phyloP scores from a whole-genome alignment of 441 rosid genomes.

The Croton setiger region DNA sequence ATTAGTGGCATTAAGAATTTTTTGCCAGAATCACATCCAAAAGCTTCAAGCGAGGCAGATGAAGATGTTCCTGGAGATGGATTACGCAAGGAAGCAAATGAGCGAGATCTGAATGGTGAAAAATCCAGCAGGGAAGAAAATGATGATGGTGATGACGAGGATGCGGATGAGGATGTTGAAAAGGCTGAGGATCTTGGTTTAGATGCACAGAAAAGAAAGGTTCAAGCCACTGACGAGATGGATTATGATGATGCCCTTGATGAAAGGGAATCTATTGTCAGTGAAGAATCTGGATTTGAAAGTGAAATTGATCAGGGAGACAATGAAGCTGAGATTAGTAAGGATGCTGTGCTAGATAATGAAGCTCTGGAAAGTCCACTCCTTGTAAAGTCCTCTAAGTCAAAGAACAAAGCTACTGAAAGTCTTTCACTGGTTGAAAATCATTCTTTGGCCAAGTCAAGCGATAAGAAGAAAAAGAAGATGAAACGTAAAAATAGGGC shows the following conservation, averaged over 20 bases:
- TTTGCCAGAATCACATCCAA: constrained; percentile 34
- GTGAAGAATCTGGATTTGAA: constrained; percentile 40
- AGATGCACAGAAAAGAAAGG: constrained; percentile 69
- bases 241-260: constrained; percentile 76
- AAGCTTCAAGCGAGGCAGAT: constrained; percentile 42
- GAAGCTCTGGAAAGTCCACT: constrained; percentile 24
- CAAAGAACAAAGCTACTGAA: constrained; percentile 24
- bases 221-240: constrained; percentile 63
- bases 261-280: constrained; percentile 35
- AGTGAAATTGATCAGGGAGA: constrained; percentile 55
- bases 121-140: constrained; percentile 12
- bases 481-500: constrained; percentile 33
- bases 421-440: constrained; percentile 6
- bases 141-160: constrained; percentile 43
- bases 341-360: constrained; percentile 32
- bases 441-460: constrained; percentile 17
- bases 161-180: constrained; percentile 43
- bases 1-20: constrained; percentile 72
- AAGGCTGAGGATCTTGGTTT: constrained; percentile 82
- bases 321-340: constrained; percentile 38
- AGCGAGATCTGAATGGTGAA: background rate
- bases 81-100: constrained; percentile 30
- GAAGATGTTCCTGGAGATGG: constrained; percentile 43
- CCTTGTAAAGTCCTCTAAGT: constrained; percentile 24
- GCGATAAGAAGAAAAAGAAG: constrained; percentile 29